Conservation (phyloP, 23 red algal genomes). For the Gracilaria vermiculophylla region DNA sequence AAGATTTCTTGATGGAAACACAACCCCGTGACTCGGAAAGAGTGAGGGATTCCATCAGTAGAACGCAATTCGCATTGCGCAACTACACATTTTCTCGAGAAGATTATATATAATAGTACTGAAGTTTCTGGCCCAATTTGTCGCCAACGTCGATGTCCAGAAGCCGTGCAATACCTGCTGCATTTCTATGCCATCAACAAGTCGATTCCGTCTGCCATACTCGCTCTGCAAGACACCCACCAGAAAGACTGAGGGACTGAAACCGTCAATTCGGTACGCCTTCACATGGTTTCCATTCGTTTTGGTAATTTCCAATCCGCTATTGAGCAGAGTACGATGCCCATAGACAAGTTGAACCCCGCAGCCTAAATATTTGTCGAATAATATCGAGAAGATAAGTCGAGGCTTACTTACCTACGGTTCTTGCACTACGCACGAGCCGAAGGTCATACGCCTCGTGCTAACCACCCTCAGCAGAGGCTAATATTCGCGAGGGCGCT, state of each 20-base stretch:
- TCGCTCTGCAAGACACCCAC: background rate
- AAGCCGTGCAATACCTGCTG: constrained; percentile 23
- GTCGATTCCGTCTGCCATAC: background rate
- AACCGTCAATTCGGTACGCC: background rate
- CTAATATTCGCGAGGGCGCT: no score
- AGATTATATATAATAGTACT: background rate
- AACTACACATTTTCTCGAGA: constrained; percentile 7
- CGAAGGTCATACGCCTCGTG: background rate
- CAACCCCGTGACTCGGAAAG: background rate
- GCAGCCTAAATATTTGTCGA: background rate
- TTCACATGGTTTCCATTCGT: constrained; percentile 1
- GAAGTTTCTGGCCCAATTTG: constrained; percentile 21
- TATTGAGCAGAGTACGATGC: background rate
- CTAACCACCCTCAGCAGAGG: background rate
- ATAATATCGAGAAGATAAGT: background rate
- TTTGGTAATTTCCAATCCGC: constrained; percentile 10
- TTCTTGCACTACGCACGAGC: background rate
- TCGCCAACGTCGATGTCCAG: background rate
- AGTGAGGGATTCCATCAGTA: background rate
- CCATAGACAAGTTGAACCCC: background rate
- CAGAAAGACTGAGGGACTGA: background rate
- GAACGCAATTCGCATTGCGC: background rate
- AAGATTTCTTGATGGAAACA: background rate
- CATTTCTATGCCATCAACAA: background rate
- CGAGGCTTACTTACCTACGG: background rate